These are phyloP conservation scores for Aquilaria sinensis DNA, from an alignment of 345 rosid species.

Conservation along the genomic window DNA sequence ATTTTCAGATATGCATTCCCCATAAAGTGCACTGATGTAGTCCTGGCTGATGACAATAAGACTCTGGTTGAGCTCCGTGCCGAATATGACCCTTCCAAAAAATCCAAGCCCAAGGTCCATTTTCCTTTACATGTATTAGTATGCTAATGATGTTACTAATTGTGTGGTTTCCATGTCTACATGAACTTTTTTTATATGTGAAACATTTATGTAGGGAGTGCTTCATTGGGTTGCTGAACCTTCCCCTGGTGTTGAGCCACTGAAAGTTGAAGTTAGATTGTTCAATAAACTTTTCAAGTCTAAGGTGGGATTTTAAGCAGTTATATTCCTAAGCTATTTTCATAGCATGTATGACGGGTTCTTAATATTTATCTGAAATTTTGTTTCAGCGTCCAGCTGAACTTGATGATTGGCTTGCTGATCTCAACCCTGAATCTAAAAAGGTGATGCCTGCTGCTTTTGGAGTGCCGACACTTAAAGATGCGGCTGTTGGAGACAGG, in stretches of 20 bases:
- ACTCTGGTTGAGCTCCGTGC: conserved; percentile 66
- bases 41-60: conserved; percentile 73
- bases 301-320: conserved; percentile 41
- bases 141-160: background rate
- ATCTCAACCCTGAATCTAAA: conserved; percentile 71
- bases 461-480: conserved; percentile 52
- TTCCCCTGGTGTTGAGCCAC: conserved; percentile 54
- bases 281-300: conserved; percentile 80
- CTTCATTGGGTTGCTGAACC: conserved; percentile 94
- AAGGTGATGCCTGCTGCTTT: conserved; percentile 49
- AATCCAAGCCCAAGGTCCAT: conserved; percentile 86
- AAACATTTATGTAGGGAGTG: conserved; percentile 50
- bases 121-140: no score
- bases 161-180: background rate
- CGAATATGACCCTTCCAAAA: conserved; percentile 82
- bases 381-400: conserved; percentile 75
- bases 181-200: no score
- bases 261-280: conserved; percentile 85
- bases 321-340: background rate
- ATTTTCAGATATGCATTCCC: conserved; percentile 61
- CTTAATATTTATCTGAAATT: conserved; percentile 5
- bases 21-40: conserved; percentile 57
- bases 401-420: conserved; percentile 76
- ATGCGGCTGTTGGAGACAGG: conserved; percentile 55
- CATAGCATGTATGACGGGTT: background rate